Conservation (phyloP, 176 grass and related monocot genomes). For the Bonia amplexicaulis region DNA sequence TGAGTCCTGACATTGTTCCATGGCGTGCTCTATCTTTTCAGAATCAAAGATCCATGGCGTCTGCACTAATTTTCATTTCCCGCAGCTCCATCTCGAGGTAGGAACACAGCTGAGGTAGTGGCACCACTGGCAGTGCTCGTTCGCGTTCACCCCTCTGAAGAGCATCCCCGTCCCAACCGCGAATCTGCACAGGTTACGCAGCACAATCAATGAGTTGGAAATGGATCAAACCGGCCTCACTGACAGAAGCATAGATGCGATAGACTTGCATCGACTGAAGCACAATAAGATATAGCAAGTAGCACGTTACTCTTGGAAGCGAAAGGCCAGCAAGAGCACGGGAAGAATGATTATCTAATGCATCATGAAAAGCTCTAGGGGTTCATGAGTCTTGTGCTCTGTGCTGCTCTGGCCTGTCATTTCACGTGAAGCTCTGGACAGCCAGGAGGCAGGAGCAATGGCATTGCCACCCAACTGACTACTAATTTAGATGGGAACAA, state of each 20-base stretch:
- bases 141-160: slow-evolving; percentile 75
- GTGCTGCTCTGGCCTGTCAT: no score
- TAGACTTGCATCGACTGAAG: neutral
- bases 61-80: slow-evolving; percentile 34
- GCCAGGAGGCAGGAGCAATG: no score
- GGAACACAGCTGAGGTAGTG: slow-evolving; percentile 95
- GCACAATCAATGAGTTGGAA: neutral
- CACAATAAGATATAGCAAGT: neutral
- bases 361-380: no score
- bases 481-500: no score
- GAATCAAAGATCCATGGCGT: no score
- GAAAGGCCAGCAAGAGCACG: neutral
- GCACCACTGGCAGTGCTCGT: slow-evolving; percentile 77
- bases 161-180: slow-evolving; percentile 56
- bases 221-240: slow-evolving; percentile 2
- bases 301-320: neutral
- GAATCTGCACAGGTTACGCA: slow-evolving; percentile 49
- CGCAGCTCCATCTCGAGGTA: slow-evolving; percentile 62
- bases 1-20: neutral
- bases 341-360: neutral
- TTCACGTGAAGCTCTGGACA: no score
- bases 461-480: no score
- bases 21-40: neutral
- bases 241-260: slow-evolving; percentile 19
- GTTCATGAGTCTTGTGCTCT: no score